These are phyloP conservation scores for Trematosphaeria pertusa DNA, from an alignment of 2,329 filamentous ascomycete species.

Conservation along the genomic window DNA sequence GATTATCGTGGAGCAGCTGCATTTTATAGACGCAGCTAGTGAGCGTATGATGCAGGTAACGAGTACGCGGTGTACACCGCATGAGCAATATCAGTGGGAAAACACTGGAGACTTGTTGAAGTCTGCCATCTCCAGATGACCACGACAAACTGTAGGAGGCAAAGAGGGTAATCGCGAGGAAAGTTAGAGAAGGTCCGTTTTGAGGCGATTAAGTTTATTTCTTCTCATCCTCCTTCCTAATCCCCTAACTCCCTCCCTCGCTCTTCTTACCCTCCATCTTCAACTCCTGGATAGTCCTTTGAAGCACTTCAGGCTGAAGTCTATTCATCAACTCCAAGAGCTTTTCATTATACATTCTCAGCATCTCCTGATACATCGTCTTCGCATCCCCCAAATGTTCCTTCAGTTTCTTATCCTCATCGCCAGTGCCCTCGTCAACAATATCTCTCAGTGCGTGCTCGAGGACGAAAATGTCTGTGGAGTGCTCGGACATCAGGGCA, in stretches of 20 bases:
- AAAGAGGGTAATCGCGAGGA: too few species aligned
- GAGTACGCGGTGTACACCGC: too few species aligned
- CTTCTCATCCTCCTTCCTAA: background rate
- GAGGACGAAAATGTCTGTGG: constrained; percentile 8
- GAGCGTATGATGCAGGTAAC: too few species aligned
- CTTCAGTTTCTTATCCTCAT: background rate
- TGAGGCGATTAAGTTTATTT: too few species aligned
- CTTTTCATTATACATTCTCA: background rate
- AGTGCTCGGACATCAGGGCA: background rate
- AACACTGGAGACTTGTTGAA: too few species aligned
- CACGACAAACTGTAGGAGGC: too few species aligned
- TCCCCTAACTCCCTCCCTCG: background rate
- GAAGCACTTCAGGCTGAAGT: background rate
- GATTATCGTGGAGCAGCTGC: too few species aligned
- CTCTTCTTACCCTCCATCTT: background rate
- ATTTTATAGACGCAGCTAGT: too few species aligned
- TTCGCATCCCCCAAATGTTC: background rate
- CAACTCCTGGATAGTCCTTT: background rate
- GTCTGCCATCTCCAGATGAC: too few species aligned
- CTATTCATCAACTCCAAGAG: background rate
- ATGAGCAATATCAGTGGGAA: too few species aligned
- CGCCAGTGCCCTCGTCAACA: constrained; percentile 2
- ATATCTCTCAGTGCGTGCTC: constrained; percentile 9
- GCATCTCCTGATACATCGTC: background rate
- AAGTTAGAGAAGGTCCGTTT: too few species aligned